Evolutionary conservation across 805 yeast species (phyloP).

Genomic region (Scheffersomyces stipitis): DNA sequence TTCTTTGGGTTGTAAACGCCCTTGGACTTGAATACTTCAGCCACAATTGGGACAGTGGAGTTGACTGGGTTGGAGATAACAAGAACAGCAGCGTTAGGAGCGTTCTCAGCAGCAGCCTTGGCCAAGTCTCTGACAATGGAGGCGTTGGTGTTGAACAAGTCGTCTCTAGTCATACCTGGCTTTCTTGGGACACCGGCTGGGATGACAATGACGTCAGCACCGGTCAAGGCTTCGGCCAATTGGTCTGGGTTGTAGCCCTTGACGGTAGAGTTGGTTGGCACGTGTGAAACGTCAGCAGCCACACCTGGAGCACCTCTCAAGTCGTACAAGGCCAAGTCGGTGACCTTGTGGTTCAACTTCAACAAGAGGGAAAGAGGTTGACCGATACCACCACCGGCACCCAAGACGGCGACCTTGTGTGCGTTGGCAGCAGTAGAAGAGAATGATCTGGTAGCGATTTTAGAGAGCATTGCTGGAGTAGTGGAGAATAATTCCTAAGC

Average conservation of each 20-base stretch:
- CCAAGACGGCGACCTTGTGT: conserved; percentile 73
- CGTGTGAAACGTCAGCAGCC: conserved; percentile 92
- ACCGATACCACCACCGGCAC: conserved; percentile 96
- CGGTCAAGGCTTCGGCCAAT: conserved; percentile 66
- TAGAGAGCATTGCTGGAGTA: conserved; percentile 48
- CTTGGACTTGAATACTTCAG: conserved; percentile 82
- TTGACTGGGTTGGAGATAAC: conserved; percentile 95
- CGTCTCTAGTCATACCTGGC: conserved; percentile 99
- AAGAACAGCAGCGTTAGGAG: conserved; percentile 80
- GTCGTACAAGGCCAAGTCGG: conserved; percentile 84
- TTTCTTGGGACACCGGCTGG: conserved; percentile 99
- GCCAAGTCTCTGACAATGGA: conserved; percentile 93
- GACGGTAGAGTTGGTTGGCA: conserved; percentile 89
- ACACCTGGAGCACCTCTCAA: conserved; percentile 94
- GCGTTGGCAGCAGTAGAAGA: conserved; percentile 65
- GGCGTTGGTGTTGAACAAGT: conserved; percentile 93
- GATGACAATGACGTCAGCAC: conserved; percentile 83
- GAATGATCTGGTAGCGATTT: conserved; percentile 61
- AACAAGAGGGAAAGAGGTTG: conserved; percentile 77
- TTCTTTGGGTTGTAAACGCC: conserved; percentile 90
- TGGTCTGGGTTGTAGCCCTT: conserved; percentile 85
- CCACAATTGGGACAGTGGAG: conserved; percentile 95
- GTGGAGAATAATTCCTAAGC: conserved; percentile 5
- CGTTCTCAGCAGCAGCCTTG: conserved; percentile 73
- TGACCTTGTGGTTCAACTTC: conserved; percentile 86